Conservation (phyloP, 345 rosid genomes). For the Linum trigynum region DNA sequence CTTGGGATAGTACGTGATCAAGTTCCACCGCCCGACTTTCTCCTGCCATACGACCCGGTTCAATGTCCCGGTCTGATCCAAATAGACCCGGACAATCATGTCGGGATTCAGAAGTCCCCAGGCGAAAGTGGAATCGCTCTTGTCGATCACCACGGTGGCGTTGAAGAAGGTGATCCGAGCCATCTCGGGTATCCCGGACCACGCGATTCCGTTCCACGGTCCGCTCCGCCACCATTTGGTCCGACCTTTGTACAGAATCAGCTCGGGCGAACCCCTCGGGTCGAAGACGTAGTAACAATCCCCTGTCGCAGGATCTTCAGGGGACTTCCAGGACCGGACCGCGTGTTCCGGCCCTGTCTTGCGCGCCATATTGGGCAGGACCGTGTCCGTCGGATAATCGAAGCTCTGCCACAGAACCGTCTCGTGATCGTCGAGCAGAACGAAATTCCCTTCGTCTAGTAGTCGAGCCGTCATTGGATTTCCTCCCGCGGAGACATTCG, state of each 20-base stretch:
- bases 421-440: constrained; percentile 6
- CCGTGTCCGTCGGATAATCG: too few species aligned
- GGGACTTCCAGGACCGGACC: too few species aligned
- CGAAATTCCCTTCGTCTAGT: constrained; percentile 9
- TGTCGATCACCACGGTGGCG: neutral
- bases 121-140: neutral
- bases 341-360: too few species aligned
- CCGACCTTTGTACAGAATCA: constrained; percentile 32
- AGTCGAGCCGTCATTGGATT: neutral
- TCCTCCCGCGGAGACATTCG: neutral
- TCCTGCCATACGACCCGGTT: neutral
- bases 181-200: constrained; percentile 5
- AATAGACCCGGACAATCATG: neutral
- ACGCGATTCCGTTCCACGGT: too few species aligned
- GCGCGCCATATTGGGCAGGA: neutral
- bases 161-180: too few species aligned
- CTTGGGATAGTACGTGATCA: constrained; percentile 35
- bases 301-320: too few species aligned
- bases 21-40: constrained; percentile 30
- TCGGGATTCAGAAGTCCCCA: neutral
- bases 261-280: constrained; percentile 30
- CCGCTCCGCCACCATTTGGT: constrained; percentile 37
- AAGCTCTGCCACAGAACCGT: too few species aligned
- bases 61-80: constrained; percentile 3
- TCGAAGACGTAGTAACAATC: constrained; percentile 7